Evolutionary conservation across 2,329 filamentous ascomycete species (phyloP).

Genomic region (Penicillium sp.): DNA sequence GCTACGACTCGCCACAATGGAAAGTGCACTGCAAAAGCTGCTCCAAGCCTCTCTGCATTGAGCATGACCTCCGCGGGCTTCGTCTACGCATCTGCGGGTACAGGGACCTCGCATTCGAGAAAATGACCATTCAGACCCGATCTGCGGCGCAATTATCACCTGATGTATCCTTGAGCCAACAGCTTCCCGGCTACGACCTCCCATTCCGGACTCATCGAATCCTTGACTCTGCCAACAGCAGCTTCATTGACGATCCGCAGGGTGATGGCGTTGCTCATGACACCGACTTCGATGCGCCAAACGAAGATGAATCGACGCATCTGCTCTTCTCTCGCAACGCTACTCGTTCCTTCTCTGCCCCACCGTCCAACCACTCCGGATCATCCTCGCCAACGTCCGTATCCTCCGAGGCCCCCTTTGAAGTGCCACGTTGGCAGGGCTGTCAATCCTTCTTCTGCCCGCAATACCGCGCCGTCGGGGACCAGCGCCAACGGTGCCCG

Average conservation of each 20-base stretch:
- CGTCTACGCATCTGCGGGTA: constrained; percentile 61
- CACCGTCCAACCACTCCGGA: constrained; percentile 44
- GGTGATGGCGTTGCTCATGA: constrained; percentile 31
- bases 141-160: constrained; percentile 20
- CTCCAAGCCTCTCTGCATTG: constrained; percentile 60
- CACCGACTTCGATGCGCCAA: constrained; percentile 23
- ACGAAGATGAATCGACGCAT: constrained; percentile 22
- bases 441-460: constrained; percentile 54
- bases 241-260: constrained; percentile 37
- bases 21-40: constrained; percentile 61
- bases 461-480: constrained; percentile 44
- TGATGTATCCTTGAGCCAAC: constrained; percentile 15
- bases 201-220: constrained; percentile 35
- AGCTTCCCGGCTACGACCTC: constrained; percentile 30
- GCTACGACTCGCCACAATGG: constrained; percentile 60
- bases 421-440: constrained; percentile 47
- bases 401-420: constrained; percentile 40
- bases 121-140: constrained; percentile 41
- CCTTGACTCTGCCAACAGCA: constrained; percentile 37
- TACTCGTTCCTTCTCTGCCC: constrained; percentile 42
- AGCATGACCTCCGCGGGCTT: constrained; percentile 60
- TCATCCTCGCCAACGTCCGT: constrained; percentile 44
- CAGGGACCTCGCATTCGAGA: constrained; percentile 56
- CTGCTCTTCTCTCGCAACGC: constrained; percentile 29
- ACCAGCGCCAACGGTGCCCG: constrained; percentile 49